A percentile compares a stretch with the other conserved stretches of the same genome.
phyloP scores from a whole-genome alignment of 345 rosid species.

The Murraya koenigii region DNA sequence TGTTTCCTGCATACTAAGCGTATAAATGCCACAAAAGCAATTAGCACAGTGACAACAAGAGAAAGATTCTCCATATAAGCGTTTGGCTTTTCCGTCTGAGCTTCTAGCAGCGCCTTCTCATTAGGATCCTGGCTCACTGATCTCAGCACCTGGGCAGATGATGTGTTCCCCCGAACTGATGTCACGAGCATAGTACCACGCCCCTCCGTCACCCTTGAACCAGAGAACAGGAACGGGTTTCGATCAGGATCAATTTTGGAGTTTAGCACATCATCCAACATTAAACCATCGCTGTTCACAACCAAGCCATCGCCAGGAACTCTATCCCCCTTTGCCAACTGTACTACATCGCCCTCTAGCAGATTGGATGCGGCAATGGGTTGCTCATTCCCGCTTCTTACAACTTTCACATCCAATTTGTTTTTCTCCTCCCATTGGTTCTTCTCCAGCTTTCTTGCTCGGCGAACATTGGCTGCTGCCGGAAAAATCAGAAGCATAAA shows the following conservation, averaged over 20 bases:
- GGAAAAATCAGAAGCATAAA: conserved; percentile 13
- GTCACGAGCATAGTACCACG: conserved; percentile 22
- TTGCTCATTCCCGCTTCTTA: not conserved
- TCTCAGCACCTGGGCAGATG: not conserved
- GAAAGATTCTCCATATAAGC: conserved; percentile 7
- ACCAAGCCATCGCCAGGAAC: conserved; percentile 29
- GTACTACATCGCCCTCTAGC: conserved; percentile 20
- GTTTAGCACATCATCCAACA: conserved; percentile 12
- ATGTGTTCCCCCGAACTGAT: not conserved
- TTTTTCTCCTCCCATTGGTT: conserved; percentile 11
- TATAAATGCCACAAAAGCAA: conserved; percentile 9
- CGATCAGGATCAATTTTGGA: not conserved
- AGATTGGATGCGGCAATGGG: conserved; percentile 1
- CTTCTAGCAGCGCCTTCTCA: conserved; percentile 11
- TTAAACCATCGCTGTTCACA: conserved; percentile 5
- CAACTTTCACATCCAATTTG: conserved; percentile 14
- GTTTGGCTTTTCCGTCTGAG: conserved; percentile 11
- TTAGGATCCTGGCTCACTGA: not conserved
- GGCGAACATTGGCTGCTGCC: conserved; percentile 7
- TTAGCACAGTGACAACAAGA: conserved; percentile 17
- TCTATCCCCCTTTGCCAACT: conserved; percentile 6
- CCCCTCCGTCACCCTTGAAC: conserved; percentile 25
- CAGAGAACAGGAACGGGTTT: conserved; percentile 18
- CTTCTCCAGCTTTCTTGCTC: conserved; percentile 15
- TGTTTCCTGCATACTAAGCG: conserved; percentile 5